phyloP scores from a whole-genome alignment of 1,284 basidiomycete species.

The Apiotrichum gracile region DNA sequence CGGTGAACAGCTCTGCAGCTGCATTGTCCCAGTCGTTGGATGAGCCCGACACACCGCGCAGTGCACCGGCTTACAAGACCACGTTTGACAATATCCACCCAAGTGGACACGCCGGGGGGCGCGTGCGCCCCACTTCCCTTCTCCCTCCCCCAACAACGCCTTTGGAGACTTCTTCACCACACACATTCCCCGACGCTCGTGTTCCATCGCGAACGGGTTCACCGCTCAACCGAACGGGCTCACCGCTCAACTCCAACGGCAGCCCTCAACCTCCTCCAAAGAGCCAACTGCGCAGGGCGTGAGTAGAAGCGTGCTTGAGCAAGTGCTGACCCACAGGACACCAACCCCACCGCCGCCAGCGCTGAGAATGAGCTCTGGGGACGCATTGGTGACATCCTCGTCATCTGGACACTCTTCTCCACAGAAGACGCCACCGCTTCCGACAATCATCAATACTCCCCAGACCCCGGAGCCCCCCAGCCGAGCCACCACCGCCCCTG shows the following conservation, averaged over 20 bases:
- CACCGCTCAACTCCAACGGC: neutral
- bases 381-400: neutral
- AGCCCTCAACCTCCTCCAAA: slow-evolving; percentile 43
- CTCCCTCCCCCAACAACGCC: neutral
- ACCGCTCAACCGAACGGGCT: neutral
- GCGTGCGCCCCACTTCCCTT: slow-evolving; percentile 5
- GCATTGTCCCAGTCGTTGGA: neutral
- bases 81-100: slow-evolving; percentile 6
- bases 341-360: neutral
- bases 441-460: slow-evolving; percentile 32
- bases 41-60: slow-evolving; percentile 12
- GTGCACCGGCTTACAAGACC: slow-evolving; percentile 12
- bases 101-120: neutral
- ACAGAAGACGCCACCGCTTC: slow-evolving; percentile 8
- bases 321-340: neutral
- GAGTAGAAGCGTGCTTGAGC: slow-evolving; percentile 8
- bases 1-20: neutral
- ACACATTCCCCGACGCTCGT: neutral
- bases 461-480: neutral
- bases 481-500: neutral
- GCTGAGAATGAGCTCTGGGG: neutral
- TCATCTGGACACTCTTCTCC: too few relatives aligned
- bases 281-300: slow-evolving; percentile 33
- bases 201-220: neutral
- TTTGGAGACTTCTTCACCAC: neutral